Evolutionary conservation across 306 rosid genomes (phyloP).

Genomic region (Hylodesmum podocarpum): DNA sequence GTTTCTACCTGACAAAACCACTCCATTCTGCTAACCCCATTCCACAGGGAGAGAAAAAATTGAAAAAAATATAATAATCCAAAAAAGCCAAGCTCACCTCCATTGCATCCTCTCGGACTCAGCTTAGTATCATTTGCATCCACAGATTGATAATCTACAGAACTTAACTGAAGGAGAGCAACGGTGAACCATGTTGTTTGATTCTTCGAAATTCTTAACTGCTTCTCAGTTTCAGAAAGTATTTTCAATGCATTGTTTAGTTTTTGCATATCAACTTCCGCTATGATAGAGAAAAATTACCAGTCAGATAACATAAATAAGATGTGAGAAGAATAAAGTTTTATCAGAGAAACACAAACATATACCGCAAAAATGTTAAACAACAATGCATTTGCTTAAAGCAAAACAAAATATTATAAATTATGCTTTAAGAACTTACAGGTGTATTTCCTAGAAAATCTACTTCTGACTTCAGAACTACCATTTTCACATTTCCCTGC

Average conservation of each 20-base stretch:
- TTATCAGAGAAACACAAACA: constrained; percentile 12
- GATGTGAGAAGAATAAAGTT: neutral
- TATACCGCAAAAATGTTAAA: constrained; percentile 2
- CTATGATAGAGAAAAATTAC: constrained; percentile 38
- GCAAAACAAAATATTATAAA: neutral
- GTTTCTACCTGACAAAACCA: neutral
- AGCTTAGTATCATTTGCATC: constrained; percentile 49
- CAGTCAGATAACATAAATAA: constrained; percentile 16
- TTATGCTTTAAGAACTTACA: constrained; percentile 49
- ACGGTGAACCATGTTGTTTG: constrained; percentile 88
- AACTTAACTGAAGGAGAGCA: constrained; percentile 80
- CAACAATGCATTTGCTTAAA: neutral
- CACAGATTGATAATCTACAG: constrained; percentile 48
- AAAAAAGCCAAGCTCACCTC: constrained; percentile 35
- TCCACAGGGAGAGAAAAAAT: neutral
- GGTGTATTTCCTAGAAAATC: constrained; percentile 47
- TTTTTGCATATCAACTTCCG: constrained; percentile 71
- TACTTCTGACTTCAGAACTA: constrained; percentile 49
- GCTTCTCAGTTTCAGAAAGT: constrained; percentile 83
- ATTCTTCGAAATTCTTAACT: constrained; percentile 73
- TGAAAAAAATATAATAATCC: neutral
- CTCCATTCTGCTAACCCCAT: neutral
- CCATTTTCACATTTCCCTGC: constrained; percentile 62
- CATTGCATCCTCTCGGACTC: constrained; percentile 40
- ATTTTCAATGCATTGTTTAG: constrained; percentile 67